Percentiles rank a stretch among this genome's conserved stretches.
Evolutionary conservation across 306 rosid species (phyloP).

Genomic region (Rosa chinensis): DNA sequence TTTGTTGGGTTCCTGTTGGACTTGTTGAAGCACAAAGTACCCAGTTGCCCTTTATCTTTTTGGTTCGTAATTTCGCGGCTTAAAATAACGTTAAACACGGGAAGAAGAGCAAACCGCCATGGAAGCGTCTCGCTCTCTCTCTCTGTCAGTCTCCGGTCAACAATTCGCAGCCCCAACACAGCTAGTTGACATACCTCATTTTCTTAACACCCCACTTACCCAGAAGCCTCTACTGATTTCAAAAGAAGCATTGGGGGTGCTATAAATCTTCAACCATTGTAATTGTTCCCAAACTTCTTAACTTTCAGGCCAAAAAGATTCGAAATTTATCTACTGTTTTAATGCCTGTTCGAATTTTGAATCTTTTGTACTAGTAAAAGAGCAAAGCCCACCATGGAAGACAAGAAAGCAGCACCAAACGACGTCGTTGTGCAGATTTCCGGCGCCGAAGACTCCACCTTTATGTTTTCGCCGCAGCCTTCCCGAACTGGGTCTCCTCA

Average conservation of each 20-base stretch:
- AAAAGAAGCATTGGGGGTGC: background rate
- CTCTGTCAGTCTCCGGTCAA: constrained; percentile 20
- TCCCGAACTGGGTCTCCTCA: constrained; percentile 33
- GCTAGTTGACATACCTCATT: background rate
- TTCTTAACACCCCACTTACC: background rate
- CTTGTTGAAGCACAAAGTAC: background rate
- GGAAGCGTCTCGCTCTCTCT: no score
- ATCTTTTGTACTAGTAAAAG: background rate
- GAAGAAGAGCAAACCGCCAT: constrained; percentile 5
- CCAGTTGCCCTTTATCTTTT: background rate
- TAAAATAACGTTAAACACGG: background rate
- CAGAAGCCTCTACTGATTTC: background rate
- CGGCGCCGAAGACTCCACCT: constrained; percentile 28
- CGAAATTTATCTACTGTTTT: background rate
- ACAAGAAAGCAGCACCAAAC: constrained; percentile 40
- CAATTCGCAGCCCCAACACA: background rate
- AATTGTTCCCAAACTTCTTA: no score
- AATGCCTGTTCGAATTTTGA: background rate
- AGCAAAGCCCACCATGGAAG: constrained; percentile 26
- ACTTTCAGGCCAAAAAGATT: constrained; percentile 9
- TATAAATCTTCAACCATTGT: background rate
- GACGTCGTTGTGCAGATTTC: constrained; percentile 59
- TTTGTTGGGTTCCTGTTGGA: background rate
- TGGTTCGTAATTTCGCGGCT: background rate
- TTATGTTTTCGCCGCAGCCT: constrained; percentile 20